Percentiles rank a stretch among this genome's conserved stretches.
Evolutionary conservation across 495 filamentous ascomycete genomes (phyloP).

Genomic region (Lepidopterella palustris): DNA sequence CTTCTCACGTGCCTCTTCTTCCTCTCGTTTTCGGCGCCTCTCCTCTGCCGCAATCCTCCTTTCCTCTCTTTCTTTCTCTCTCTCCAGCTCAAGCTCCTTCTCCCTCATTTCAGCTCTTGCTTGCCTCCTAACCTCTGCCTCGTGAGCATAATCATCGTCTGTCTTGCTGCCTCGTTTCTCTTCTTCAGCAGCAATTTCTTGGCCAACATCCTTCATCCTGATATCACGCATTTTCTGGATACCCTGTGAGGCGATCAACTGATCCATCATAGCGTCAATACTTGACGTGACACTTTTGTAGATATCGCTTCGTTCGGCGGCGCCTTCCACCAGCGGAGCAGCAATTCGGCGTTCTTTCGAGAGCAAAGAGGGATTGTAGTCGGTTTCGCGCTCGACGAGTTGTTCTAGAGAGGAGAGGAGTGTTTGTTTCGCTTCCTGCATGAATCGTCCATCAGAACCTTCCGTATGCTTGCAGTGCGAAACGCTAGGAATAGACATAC

Average conservation of each 20-base stretch:
- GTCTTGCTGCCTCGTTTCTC: slow-evolving; percentile 64
- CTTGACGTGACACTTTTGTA: slow-evolving; percentile 67
- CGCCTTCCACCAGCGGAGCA: slow-evolving; percentile 77
- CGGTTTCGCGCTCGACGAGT: slow-evolving; percentile 73
- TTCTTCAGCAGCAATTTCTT: slow-evolving; percentile 63
- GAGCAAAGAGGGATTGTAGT: slow-evolving; percentile 68
- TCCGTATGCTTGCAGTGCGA: not conserved
- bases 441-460: not conserved
- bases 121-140: slow-evolving; percentile 59
- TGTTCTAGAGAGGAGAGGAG: slow-evolving; percentile 62
- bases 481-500: slow-evolving; percentile 44
- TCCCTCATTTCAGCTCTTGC: slow-evolving; percentile 59
- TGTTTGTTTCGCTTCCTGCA: slow-evolving; percentile 58
- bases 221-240: slow-evolving; percentile 62
- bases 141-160: slow-evolving; percentile 71
- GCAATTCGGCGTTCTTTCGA: slow-evolving; percentile 74
- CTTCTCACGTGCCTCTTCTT: slow-evolving; percentile 57
- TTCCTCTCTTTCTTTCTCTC: slow-evolving; percentile 61
- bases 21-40: slow-evolving; percentile 27
- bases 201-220: slow-evolving; percentile 66
- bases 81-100: slow-evolving; percentile 57
- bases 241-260: slow-evolving; percentile 52
- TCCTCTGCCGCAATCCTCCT: slow-evolving; percentile 57
- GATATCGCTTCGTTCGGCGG: slow-evolving; percentile 71
- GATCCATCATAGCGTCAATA: slow-evolving; percentile 61